Conservation (phyloP, 768 basidiomycete genomes). For the Tylopilus plumbeoviolaceoides region DNA sequence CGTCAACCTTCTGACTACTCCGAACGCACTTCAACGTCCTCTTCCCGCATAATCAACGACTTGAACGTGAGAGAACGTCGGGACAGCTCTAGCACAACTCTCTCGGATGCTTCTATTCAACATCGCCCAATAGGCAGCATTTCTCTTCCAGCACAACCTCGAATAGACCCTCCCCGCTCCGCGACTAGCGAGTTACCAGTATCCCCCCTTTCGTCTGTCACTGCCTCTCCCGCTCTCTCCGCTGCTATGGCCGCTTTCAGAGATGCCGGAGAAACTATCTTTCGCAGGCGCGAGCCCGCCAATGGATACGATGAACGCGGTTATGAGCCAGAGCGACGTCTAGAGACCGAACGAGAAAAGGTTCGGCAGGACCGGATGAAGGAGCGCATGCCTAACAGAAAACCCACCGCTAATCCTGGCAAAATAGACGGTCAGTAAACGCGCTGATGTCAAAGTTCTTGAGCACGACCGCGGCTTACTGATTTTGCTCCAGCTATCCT, state of each 20-base stretch:
- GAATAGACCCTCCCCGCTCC: constrained; percentile 17
- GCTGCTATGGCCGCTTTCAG: constrained; percentile 69
- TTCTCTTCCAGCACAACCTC: constrained; percentile 15
- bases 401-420: constrained; percentile 54
- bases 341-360: constrained; percentile 61
- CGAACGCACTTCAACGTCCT: constrained; percentile 46
- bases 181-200: constrained; percentile 11
- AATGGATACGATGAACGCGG: constrained; percentile 52
- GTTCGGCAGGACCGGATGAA: constrained; percentile 65
- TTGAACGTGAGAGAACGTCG: constrained; percentile 32
- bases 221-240: constrained; percentile 43
- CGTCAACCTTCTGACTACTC: constrained; percentile 52
- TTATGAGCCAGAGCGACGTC: constrained; percentile 53
- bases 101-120: constrained; percentile 40
- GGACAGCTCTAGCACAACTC: constrained; percentile 50
- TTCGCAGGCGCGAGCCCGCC: constrained; percentile 50
- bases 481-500: constrained; percentile 55
- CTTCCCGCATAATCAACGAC: constrained; percentile 35
- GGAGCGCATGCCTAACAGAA: constrained; percentile 61
- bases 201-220: constrained; percentile 31
- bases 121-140: constrained; percentile 29
- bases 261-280: constrained; percentile 44
- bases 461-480: not conserved
- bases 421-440: constrained; percentile 78
- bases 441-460: not conserved